Conservation (phyloP, 2,329 filamentous ascomycete genomes). For the Pseudocercospora macadamiae region DNA sequence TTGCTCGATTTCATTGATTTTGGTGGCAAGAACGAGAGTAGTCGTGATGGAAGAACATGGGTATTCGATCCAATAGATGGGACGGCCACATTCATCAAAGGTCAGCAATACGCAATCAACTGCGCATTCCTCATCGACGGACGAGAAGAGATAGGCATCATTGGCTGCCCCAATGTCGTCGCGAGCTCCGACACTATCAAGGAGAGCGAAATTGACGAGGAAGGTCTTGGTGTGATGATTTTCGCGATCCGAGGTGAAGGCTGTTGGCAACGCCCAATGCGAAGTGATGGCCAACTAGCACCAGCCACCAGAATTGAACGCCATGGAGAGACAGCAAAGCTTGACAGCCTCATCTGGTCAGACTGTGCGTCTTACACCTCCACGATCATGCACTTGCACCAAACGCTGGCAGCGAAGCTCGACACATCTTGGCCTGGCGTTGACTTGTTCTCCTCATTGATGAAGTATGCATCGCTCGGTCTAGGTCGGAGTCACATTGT, state of each 20-base stretch:
- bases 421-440: conserved; percentile 52
- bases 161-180: conserved; percentile 65
- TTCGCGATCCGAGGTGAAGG: conserved; percentile 54
- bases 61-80: conserved; percentile 68
- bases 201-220: conserved; percentile 50
- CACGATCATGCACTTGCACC: conserved; percentile 44
- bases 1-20: conserved; percentile 66
- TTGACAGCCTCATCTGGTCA: conserved; percentile 48
- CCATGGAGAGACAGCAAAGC: conserved; percentile 26
- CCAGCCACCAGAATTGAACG: conserved; percentile 21
- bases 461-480: conserved; percentile 41
- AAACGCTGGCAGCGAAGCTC: conserved; percentile 41
- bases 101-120: conserved; percentile 66
- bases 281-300: conserved; percentile 19
- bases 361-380: conserved; percentile 48
- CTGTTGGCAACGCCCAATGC: conserved; percentile 39
- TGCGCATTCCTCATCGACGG: conserved; percentile 62
- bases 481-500: conserved; percentile 26
- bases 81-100: conserved; percentile 63
- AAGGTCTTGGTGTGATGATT: conserved; percentile 52
- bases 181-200: conserved; percentile 48
- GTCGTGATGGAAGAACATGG: conserved; percentile 55
- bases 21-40: conserved; percentile 51
- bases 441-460: conserved; percentile 57
- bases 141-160: conserved; percentile 59